Base-by-base conservation (phyloP, 169 alveolate genomes). In the Sarcocystis neurona region DNA sequence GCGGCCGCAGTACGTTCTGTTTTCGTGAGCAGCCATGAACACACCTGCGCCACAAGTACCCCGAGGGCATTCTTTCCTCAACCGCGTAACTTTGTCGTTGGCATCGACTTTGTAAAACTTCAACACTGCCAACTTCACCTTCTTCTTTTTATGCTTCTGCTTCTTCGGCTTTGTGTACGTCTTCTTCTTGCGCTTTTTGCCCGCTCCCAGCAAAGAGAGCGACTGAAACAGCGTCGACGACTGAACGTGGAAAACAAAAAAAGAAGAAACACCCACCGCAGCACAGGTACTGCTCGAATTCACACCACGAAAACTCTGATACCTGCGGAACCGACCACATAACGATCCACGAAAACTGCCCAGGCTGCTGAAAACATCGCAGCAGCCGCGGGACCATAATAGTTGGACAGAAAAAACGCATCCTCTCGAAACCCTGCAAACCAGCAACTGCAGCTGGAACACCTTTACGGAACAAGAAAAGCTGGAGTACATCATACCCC, bases 1-100 rank as follows among this genome's bases (percentile, higher is more conserved):
- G 92, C 97, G 97, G 70, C 99, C 99, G 95, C 99, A 98, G 96
- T 98, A 97, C 89, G 96, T 97, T 94, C 99, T 98, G 96, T 98
- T 98, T 95, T 95, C 96, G 96, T 98, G 99, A 89, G 97, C 96
- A 39, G 99, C 99, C 99, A 98, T 98, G 96, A 98, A 98, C 63
- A 98, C 98, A 74, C 99, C 99, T 39, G 98, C 96, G 78, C 98
- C 99, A 92, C 99, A 98, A 82, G 96, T 91, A 74, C 92, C 96
- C 53, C 95, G 90, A 53, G 98, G 99, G 93, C 99, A 98, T 91
- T 97, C 99, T 92, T 97, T 97, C 93, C 98, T 97, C 75, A 96
- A 94, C 79, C 98, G 96, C 50, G 97, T 96, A 79, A 98, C 99
- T 94, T 97, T 96, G 94, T 97, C 99, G 66, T 95, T 97, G 68